Evolutionary conservation across 257 asterid species (phyloP), one percentile per base, ranked within the genome.

Genomic region (Marsdenia floribunda): DNA sequence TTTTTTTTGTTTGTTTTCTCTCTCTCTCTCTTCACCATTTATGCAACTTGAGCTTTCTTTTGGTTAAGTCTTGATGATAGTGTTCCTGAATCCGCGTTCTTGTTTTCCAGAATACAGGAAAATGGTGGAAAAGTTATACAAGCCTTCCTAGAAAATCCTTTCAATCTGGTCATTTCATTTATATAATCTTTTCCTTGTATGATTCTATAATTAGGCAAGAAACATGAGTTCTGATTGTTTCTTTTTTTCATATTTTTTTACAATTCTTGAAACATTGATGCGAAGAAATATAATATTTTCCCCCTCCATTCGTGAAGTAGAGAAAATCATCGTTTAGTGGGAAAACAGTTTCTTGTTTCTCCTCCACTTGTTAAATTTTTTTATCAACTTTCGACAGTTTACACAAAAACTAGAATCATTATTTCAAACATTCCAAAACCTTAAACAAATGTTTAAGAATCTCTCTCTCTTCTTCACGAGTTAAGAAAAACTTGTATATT

Each of bases 51-150:
- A 19, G 7, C 11, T 26, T 57, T 35, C 40, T 42, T 42, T 1
- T 70, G 13, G 49, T 44, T 44, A 44, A 44, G 10, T 26, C 2
- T 68, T n/a, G n/a, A n/a, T 46, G 38, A 50, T 21, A 14, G 19
- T n/a, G 7, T 18, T 1, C 5, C 54, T 11, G 29, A 37, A 42
- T 47, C 37, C 49, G 16, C 22, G n/a, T 49, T 47, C 59, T 1
- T 54, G 29, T 40, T 79, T 26, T 16, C 35, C 85, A 82, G 86
- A 82, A 72, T 85, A 85, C 64, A 78, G 80, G 77, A 85, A 82
- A 80, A 79, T 82, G 80, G 89, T 85, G 53, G 82, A 73, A 82
- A 80, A 85, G 80, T 64, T 82, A 64, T 82, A 78, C 85, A 85
- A 85, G 85, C 86, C 85, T 35, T 61, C 73, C 35, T 75, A 75